Evolutionary conservation across 2,329 filamentous ascomycete species (phyloP).

Genomic region (Diaporthe eres): DNA sequence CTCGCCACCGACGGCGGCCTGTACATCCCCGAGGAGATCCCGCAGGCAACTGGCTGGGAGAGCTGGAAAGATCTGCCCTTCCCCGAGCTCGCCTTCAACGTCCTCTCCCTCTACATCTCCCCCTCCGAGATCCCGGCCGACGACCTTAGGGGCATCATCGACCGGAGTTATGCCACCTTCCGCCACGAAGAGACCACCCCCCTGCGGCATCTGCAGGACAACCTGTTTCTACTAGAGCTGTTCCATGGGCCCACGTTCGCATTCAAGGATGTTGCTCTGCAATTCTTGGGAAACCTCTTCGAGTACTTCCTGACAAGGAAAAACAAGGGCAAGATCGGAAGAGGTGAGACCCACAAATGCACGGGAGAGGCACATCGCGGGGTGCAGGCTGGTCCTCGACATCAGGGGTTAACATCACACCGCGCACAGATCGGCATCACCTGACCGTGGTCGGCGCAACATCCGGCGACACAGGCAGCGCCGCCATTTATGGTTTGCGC

Average conservation of each 20-base stretch:
- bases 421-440: constrained; percentile 78
- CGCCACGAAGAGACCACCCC: constrained; percentile 84
- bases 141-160: constrained; percentile 87
- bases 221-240: constrained; percentile 90
- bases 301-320: constrained; percentile 86
- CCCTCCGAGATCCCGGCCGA: constrained; percentile 82
- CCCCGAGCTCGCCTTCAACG: constrained; percentile 84
- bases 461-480: constrained; percentile 91
- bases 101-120: constrained; percentile 91
- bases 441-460: constrained; percentile 90
- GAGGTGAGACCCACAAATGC: constrained; percentile 53
- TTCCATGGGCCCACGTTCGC: constrained; percentile 97
- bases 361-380: background rate
- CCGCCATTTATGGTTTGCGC: constrained; percentile 93
- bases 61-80: constrained; percentile 86
- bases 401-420: constrained; percentile 43
- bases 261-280: constrained; percentile 95
- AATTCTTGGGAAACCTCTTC: constrained; percentile 96
- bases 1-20: constrained; percentile 89
- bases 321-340: constrained; percentile 77
- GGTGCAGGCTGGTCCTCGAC: constrained; percentile 17
- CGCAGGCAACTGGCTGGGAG: constrained; percentile 63
- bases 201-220: constrained; percentile 80
- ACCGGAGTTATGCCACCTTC: constrained; percentile 91
- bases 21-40: constrained; percentile 89